Conservation (phyloP, 257 asterid species). For the Vinca minor region DNA sequence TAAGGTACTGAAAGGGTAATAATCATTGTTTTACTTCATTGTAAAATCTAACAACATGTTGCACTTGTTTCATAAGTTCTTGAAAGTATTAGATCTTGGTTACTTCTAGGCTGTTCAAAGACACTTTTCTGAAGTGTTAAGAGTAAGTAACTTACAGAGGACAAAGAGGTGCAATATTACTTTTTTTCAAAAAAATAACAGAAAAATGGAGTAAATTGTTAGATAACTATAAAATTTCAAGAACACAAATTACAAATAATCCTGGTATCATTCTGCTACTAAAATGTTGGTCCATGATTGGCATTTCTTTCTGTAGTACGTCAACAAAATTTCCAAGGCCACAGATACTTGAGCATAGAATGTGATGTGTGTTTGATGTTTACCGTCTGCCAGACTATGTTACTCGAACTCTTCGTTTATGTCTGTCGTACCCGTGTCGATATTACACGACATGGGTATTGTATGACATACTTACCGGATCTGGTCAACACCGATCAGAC, state of each 20-base stretch:
- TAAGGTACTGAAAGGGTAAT: background rate
- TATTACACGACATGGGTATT: too few species aligned
- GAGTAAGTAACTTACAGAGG: background rate
- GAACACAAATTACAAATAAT: background rate
- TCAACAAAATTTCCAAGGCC: background rate
- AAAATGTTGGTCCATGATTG: background rate
- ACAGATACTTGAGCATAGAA: background rate
- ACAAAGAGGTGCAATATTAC: too few species aligned
- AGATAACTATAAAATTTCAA: background rate
- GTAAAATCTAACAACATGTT: background rate
- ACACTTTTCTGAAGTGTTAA: too few species aligned
- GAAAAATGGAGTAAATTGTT: background rate
- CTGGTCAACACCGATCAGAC: too few species aligned
- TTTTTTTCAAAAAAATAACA: background rate
- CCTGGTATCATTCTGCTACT: background rate
- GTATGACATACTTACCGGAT: too few species aligned
- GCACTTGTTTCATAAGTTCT: background rate
- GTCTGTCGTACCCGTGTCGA: too few species aligned
- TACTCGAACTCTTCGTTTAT: too few species aligned
- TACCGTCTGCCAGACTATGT: too few species aligned
- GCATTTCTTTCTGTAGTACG: background rate
- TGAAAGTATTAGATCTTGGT: background rate
- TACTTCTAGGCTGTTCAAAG: background rate
- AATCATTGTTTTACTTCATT: background rate
- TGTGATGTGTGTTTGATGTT: background rate